Conservation (phyloP, 1,284 basidiomycete genomes). For the Tilletia setariae region DNA sequence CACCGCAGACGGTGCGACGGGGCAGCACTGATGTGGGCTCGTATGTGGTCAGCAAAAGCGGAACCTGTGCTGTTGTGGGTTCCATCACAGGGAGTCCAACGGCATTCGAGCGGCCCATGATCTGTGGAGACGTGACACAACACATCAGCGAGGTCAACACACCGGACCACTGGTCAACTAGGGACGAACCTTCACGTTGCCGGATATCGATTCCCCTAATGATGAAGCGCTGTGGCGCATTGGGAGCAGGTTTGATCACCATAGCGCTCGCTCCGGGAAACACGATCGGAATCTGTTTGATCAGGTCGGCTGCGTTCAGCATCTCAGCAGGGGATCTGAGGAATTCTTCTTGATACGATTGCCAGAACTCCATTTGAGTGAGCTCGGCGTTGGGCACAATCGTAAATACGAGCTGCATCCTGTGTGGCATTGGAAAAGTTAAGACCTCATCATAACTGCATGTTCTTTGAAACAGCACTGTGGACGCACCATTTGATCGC, state of each 20-base stretch:
- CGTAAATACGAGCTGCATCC: slow-evolving; percentile 78
- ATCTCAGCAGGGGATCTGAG: slow-evolving; percentile 55
- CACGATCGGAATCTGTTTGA: slow-evolving; percentile 74
- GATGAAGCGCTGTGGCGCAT: slow-evolving; percentile 66
- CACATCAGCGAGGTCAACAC: background rate
- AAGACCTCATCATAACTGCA: no score
- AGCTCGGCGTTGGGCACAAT: slow-evolving; percentile 69
- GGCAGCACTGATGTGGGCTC: slow-evolving; percentile 25
- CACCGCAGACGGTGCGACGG: slow-evolving; percentile 4
- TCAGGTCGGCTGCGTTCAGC: slow-evolving; percentile 73
- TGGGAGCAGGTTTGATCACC: slow-evolving; percentile 66
- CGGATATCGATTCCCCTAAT: slow-evolving; percentile 67
- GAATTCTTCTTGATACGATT: slow-evolving; percentile 69
- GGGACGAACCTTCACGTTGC: slow-evolving; percentile 23
- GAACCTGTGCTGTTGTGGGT: background rate
- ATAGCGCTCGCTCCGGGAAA: slow-evolving; percentile 77
- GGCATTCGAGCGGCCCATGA: slow-evolving; percentile 26
- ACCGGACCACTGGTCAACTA: no score
- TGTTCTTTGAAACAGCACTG: background rate
- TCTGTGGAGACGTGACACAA: background rate
- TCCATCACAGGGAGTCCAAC: slow-evolving; percentile 35
- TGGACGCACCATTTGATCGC: slow-evolving; percentile 37
- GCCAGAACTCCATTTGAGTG: slow-evolving; percentile 87
- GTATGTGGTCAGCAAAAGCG: slow-evolving; percentile 26
- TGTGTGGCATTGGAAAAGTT: slow-evolving; percentile 47